Conservation (phyloP, 2,329 filamentous ascomycete species). For the Lecanosticta acicola region DNA sequence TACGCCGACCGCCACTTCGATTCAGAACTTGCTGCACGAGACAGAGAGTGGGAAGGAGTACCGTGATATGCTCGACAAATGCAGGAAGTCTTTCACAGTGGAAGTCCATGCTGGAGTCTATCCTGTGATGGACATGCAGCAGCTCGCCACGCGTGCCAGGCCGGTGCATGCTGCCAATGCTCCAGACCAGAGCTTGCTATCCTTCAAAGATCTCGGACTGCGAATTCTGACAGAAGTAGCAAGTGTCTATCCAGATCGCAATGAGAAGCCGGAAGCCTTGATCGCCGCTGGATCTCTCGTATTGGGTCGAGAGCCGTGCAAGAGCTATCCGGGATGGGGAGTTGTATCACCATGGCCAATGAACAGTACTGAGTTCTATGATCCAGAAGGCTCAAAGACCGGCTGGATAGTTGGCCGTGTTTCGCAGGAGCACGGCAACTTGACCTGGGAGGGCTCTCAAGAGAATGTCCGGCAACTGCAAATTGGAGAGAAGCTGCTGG, state of each 20-base stretch:
- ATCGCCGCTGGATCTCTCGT: slow-evolving; percentile 65
- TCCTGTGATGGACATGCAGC: slow-evolving; percentile 70
- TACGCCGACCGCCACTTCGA: slow-evolving; percentile 64
- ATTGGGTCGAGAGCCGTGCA: slow-evolving; percentile 67
- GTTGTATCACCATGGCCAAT: slow-evolving; percentile 57
- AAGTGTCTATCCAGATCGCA: slow-evolving; percentile 58
- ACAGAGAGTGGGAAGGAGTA: slow-evolving; percentile 35
- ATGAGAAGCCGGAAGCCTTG: slow-evolving; percentile 57
- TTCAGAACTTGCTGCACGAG: slow-evolving; percentile 52
- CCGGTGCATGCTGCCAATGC: slow-evolving; percentile 32
- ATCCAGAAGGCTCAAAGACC: slow-evolving; percentile 36
- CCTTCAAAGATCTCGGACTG: slow-evolving; percentile 56
- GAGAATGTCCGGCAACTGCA: slow-evolving; percentile 44
- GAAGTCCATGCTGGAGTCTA: slow-evolving; percentile 76
- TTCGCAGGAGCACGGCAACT: slow-evolving; percentile 72
- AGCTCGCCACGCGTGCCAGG: slow-evolving; percentile 64
- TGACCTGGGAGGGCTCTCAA: slow-evolving; percentile 52
- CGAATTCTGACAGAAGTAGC: slow-evolving; percentile 67
- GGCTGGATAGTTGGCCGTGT: slow-evolving; percentile 66
- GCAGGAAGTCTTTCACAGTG: slow-evolving; percentile 39
- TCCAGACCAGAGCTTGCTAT: slow-evolving; percentile 30
- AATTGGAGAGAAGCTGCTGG: slow-evolving; percentile 61
- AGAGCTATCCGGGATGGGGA: slow-evolving; percentile 66
- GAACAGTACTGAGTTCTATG: slow-evolving; percentile 29
- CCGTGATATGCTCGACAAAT: slow-evolving; percentile 31